Conservation (phyloP, 1,284 basidiomycete genomes). For the Pascua guehoae region DNA sequence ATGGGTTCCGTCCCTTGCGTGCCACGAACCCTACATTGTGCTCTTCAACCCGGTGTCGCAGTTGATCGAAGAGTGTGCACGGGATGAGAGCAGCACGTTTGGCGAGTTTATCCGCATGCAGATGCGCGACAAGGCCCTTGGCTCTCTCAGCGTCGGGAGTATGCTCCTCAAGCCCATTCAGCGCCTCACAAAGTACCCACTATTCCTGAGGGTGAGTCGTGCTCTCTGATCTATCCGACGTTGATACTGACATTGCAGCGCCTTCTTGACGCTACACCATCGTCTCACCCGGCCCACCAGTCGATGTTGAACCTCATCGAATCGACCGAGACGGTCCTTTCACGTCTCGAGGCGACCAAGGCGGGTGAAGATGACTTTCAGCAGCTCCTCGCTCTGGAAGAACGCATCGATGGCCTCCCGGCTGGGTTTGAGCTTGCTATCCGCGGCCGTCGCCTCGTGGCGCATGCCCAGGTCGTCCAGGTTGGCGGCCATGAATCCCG, state of each 20-base stretch:
- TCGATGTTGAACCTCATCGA: constrained; percentile 64
- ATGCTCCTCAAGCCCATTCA: constrained; percentile 72
- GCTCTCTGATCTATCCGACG: neutral
- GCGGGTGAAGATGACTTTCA: constrained; percentile 76
- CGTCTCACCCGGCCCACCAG: constrained; percentile 64
- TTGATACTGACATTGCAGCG: constrained; percentile 49
- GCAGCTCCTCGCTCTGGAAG: constrained; percentile 60
- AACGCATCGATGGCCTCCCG: constrained; percentile 61
- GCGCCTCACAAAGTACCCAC: constrained; percentile 66
- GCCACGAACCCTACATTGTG: constrained; percentile 80
- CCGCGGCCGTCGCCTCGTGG: constrained; percentile 67
- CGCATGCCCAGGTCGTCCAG: constrained; percentile 59
- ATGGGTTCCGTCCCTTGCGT: constrained; percentile 65
- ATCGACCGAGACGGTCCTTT: constrained; percentile 64
- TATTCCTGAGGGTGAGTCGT: constrained; percentile 66
- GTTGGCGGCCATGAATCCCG: constrained; percentile 18
- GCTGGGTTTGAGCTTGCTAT: constrained; percentile 57
- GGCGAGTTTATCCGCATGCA: constrained; percentile 79
- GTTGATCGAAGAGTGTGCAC: constrained; percentile 58
- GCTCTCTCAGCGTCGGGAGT: constrained; percentile 61
- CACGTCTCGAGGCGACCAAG: constrained; percentile 76
- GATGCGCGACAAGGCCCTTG: constrained; percentile 63
- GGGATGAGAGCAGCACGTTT: constrained; percentile 62
- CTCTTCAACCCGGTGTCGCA: constrained; percentile 61
- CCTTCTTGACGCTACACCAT: constrained; percentile 65